Percentiles rank a stretch among this genome's conserved stretches.
These are phyloP conservation scores for Toxicodendron radicans DNA, from an alignment of 345 rosid species.

Conservation along the genomic window DNA sequence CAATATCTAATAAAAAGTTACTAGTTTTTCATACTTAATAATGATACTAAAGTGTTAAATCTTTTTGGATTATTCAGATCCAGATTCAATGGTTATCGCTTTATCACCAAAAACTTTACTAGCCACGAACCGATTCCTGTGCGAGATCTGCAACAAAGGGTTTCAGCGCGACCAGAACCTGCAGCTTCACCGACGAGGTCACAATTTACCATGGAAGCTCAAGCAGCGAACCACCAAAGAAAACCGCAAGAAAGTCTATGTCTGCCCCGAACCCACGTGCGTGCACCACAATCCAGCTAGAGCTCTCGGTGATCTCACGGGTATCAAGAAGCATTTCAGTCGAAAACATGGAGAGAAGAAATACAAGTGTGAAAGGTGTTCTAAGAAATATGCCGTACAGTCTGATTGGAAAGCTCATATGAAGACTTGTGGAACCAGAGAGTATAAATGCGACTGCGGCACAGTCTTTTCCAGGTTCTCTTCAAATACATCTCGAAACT, in stretches of 20 bases:
- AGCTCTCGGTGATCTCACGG: constrained; percentile 87
- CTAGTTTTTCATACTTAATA: not conserved
- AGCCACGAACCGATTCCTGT: constrained; percentile 68
- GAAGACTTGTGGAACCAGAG: constrained; percentile 76
- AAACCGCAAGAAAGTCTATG: constrained; percentile 63
- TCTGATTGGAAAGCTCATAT: constrained; percentile 89
- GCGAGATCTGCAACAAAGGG: constrained; percentile 84
- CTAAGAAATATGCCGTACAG: constrained; percentile 76
- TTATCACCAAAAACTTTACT: constrained; percentile 60
- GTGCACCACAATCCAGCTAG: constrained; percentile 68
- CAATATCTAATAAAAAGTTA: not conserved
- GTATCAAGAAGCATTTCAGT: constrained; percentile 75
- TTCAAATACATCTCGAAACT: not conserved
- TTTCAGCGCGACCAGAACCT: constrained; percentile 81
- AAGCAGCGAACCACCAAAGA: constrained; percentile 54
- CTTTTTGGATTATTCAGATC: constrained; percentile 46
- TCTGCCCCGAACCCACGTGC: constrained; percentile 70
- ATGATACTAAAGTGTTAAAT: not conserved
- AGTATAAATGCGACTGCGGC: constrained; percentile 80
- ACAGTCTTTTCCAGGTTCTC: constrained; percentile 68
- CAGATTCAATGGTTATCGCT: constrained; percentile 72
- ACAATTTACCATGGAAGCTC: constrained; percentile 81
- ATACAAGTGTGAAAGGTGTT: constrained; percentile 81
- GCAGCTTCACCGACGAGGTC: constrained; percentile 80
- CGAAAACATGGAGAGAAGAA: constrained; percentile 83